Conservation (phyloP, 352 stramenopile species). For the Pythium phragmiticola region DNA sequence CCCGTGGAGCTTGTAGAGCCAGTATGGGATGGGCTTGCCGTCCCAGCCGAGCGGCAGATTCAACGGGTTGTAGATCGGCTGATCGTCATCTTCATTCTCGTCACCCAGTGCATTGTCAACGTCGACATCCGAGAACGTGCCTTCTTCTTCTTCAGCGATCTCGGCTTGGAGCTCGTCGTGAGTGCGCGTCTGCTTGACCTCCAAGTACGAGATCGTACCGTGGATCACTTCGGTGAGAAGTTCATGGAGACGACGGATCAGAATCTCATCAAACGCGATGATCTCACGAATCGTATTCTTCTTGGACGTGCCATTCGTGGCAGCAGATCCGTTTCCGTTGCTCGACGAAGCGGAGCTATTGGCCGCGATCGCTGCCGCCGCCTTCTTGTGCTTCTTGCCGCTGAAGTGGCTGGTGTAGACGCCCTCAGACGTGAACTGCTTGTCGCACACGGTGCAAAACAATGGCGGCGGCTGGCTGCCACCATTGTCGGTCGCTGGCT, state of each 20-base stretch:
- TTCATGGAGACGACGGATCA: conserved; percentile 72
- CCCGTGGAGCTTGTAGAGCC: conserved; percentile 99
- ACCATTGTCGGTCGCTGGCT: background rate
- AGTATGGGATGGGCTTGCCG: conserved; percentile 99
- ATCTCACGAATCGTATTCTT: conserved; percentile 32
- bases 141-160: conserved; percentile 87
- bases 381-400: conserved; percentile 83
- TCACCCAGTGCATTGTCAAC: conserved; percentile 53
- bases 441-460: conserved; percentile 68
- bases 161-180: conserved; percentile 86
- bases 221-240: conserved; percentile 83
- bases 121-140: conserved; percentile 77
- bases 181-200: conserved; percentile 87
- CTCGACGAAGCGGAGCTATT: background rate
- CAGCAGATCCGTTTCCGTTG: background rate
- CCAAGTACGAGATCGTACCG: conserved; percentile 79
- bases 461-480: conserved; percentile 19
- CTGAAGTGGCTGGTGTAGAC: conserved; percentile 73
- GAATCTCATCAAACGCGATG: conserved; percentile 70
- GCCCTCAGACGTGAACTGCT: conserved; percentile 71
- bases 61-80: conserved; percentile 98
- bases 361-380: conserved; percentile 23
- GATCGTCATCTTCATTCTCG: conserved; percentile 92
- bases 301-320: conserved; percentile 5
- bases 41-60: conserved; percentile 98